Conservation (phyloP, 257 asterid species). For the Jacaranda copaia region DNA sequence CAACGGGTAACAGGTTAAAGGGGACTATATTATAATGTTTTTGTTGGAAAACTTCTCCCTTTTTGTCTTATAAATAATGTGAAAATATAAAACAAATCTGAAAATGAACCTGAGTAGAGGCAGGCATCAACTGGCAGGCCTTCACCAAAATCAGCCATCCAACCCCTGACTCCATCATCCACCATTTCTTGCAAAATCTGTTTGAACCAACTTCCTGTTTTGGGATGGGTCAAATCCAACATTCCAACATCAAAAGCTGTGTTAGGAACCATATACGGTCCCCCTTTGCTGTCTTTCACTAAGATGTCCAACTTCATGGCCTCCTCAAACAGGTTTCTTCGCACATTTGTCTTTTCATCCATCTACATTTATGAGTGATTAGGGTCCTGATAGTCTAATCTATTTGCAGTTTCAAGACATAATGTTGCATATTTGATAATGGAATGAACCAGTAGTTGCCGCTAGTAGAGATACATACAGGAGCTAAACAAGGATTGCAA, state of each 20-base stretch:
- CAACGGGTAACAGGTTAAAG: neutral
- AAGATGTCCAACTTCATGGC: slow-evolving; percentile 80
- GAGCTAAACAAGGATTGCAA: slow-evolving; percentile 99
- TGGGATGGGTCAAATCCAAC: slow-evolving; percentile 92
- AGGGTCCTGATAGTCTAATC: neutral
- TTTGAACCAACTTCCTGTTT: slow-evolving; percentile 78
- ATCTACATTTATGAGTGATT: slow-evolving; percentile 51
- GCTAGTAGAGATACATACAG: slow-evolving; percentile 53
- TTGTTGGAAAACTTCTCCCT: neutral
- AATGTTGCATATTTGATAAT: neutral
- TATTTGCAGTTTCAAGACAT: neutral
- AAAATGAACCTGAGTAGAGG: slow-evolving; percentile 75
- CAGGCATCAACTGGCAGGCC: slow-evolving; percentile 94
- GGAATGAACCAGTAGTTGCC: neutral
- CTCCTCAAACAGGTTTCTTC: slow-evolving; percentile 78
- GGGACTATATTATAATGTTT: neutral
- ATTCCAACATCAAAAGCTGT: slow-evolving; percentile 97
- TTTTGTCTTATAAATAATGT: neutral
- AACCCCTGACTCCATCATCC: slow-evolving; percentile 93
- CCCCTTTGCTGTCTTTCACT: slow-evolving; percentile 79
- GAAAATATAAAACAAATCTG: neutral
- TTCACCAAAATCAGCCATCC: slow-evolving; percentile 99
- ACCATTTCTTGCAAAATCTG: slow-evolving; percentile 87
- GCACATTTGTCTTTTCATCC: slow-evolving; percentile 65
- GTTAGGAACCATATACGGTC: slow-evolving; percentile 86